Percentiles rank a stretch among this genome's conserved stretches.
Conservation (phyloP, 2,329 filamentous ascomycete genomes). For the Cladophialophora chaetospira region DNA sequence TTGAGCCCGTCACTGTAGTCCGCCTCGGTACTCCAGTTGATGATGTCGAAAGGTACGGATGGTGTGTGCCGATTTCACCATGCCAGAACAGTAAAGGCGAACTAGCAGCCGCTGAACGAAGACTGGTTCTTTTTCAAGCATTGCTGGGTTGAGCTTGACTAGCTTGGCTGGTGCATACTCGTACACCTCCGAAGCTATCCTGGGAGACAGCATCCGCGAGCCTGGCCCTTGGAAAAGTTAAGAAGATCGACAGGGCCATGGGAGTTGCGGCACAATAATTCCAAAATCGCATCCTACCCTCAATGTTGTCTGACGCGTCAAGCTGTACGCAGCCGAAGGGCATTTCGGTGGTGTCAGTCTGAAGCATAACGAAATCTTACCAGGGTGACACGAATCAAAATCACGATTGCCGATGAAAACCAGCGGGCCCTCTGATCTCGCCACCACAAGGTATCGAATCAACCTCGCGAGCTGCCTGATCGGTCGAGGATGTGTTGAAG, state of each 20-base stretch:
- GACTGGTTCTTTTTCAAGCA: background rate
- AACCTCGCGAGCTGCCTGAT: background rate
- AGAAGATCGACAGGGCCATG: background rate
- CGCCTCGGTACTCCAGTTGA: background rate
- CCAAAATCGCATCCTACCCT: background rate
- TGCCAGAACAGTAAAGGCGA: background rate
- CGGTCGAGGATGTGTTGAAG: background rate
- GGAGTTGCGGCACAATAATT: background rate
- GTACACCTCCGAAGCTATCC: too few relatives aligned
- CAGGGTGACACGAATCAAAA: background rate
- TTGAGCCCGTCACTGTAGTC: background rate
- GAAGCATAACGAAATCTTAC: background rate
- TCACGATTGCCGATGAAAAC: background rate
- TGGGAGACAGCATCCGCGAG: background rate
- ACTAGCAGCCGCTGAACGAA: background rate
- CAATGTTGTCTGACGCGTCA: background rate
- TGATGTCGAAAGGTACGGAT: background rate
- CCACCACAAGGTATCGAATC: background rate
- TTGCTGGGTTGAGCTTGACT: background rate
- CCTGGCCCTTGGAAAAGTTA: background rate
- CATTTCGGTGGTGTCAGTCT: constrained; percentile 4
- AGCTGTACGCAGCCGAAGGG: background rate
- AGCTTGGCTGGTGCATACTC: too few relatives aligned
- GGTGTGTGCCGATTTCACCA: background rate
- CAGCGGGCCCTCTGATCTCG: background rate